phyloP scores from a whole-genome alignment of 805 yeast species.

The Wickerhamia fluorescens region DNA sequence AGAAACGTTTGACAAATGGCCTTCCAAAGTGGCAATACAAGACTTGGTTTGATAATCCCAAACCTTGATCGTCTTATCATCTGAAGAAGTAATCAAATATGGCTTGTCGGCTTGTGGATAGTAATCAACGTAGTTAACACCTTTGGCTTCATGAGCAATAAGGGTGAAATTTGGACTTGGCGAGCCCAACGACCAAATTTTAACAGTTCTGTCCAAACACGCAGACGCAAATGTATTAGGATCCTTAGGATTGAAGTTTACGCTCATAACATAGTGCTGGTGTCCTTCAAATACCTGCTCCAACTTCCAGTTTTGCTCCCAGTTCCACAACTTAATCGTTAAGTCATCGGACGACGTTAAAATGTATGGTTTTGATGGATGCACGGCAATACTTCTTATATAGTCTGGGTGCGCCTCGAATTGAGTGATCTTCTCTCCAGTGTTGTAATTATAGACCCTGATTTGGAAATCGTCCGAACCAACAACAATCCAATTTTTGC shows the following conservation, averaged over 20 bases:
- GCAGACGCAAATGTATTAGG: conserved; percentile 97
- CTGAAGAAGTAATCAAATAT: conserved; percentile 84
- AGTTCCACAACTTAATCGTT: conserved; percentile 90
- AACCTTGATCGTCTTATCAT: conserved; percentile 79
- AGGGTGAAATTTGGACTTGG: conserved; percentile 85
- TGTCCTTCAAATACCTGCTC: conserved; percentile 94
- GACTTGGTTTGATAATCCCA: conserved; percentile 98
- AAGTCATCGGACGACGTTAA: conserved; percentile 89
- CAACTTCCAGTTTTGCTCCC: conserved; percentile 90
- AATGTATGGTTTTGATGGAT: conserved; percentile 85
- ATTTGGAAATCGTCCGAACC: conserved; percentile 95
- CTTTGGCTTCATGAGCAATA: conserved; percentile 84
- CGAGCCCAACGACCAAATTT: conserved; percentile 92
- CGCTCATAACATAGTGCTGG: conserved; percentile 89
- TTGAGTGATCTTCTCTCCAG: conserved; percentile 89
- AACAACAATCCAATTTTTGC: conserved; percentile 94
- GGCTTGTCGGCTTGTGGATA: conserved; percentile 98
- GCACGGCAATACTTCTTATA: conserved; percentile 87
- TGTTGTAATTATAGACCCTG: conserved; percentile 89
- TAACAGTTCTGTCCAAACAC: conserved; percentile 91
- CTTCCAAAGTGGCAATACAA: conserved; percentile 88
- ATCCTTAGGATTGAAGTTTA: conserved; percentile 95
- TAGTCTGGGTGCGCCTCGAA: conserved; percentile 99
- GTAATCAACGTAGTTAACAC: conserved; percentile 94
- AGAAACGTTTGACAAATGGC: conserved; percentile 90